A percentile compares a stretch with the other conserved stretches of the same genome.
These are phyloP conservation scores for Castanea crenata DNA, from an alignment of 306 rosid genomes.

Conservation along the genomic window DNA sequence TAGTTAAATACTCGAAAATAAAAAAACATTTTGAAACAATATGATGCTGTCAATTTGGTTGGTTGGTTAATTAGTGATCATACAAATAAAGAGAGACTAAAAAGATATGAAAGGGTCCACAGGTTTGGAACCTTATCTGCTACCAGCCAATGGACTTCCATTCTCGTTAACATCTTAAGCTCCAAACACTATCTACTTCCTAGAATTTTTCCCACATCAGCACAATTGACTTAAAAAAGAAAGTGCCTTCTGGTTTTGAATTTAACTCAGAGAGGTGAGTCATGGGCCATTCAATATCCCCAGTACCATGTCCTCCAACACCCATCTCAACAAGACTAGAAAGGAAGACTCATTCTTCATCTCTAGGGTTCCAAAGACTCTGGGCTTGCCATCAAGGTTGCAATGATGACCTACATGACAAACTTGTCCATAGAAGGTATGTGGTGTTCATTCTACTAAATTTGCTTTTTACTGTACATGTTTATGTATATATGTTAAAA, in stretches of 20 bases:
- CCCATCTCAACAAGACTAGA: conserved; percentile 25
- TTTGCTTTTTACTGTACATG: not conserved
- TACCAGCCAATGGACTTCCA: conserved; percentile 51
- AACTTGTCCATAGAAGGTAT: conserved; percentile 46
- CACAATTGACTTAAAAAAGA: not conserved
- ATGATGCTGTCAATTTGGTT: not conserved
- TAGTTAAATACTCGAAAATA: no score
- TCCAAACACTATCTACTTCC: conserved; percentile 28
- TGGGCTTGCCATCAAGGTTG: conserved; percentile 18
- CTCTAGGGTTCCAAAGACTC: conserved; percentile 16
- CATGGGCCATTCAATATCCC: conserved; percentile 59
- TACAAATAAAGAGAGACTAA: not conserved
- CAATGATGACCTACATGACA: not conserved
- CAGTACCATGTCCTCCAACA: conserved; percentile 39
- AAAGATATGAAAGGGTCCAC: conserved; percentile 53
- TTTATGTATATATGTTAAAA: not conserved
- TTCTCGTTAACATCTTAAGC: conserved; percentile 11
- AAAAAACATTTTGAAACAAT: no score
- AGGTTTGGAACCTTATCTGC: conserved; percentile 55
- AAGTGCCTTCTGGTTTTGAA: not conserved
- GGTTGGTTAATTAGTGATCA: not conserved
- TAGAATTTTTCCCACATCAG: not conserved
- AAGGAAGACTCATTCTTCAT: conserved; percentile 9
- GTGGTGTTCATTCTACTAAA: not conserved
- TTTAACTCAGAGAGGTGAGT: not conserved